phyloP scores from a whole-genome alignment of 2,329 filamentous ascomycete genomes.

The Raffaelea ambrosiae region DNA sequence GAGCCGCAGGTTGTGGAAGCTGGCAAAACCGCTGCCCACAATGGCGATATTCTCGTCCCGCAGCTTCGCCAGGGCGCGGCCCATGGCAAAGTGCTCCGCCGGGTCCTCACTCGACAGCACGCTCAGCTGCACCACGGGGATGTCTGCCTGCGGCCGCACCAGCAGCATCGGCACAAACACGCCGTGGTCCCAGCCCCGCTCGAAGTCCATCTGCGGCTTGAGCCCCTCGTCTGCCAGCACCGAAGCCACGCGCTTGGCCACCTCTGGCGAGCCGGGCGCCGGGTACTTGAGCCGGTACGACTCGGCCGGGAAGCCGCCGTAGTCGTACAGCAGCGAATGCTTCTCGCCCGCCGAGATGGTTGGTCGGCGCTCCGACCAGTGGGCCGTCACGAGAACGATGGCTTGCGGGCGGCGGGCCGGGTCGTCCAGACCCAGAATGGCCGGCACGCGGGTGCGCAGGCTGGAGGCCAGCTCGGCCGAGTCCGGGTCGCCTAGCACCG shows the following conservation, averaged over 20 bases:
- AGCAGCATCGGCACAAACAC: constrained; percentile 51
- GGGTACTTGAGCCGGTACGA: constrained; percentile 47
- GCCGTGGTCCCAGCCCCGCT: constrained; percentile 51
- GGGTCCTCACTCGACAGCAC: constrained; percentile 45
- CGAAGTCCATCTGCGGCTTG: constrained; percentile 24
- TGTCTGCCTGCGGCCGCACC: constrained; percentile 39
- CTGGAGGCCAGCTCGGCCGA: constrained; percentile 43
- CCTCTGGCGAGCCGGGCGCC: constrained; percentile 43
- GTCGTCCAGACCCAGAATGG: constrained; percentile 45
- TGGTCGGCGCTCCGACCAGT: constrained; percentile 43
- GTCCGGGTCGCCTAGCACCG: constrained; percentile 44
- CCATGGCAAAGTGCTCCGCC: constrained; percentile 39
- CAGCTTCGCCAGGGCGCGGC: constrained; percentile 40
- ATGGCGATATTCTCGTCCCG: constrained; percentile 47
- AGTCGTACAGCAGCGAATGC: constrained; percentile 46
- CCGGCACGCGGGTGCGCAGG: constrained; percentile 42
- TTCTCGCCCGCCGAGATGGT: constrained; percentile 40
- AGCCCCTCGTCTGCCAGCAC: constrained; percentile 32
- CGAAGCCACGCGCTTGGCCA: constrained; percentile 40
- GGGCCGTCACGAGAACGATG: constrained; percentile 49
- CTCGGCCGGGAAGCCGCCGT: constrained; percentile 49
- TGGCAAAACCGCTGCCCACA: constrained; percentile 51
- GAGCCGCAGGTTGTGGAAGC: constrained; percentile 43
- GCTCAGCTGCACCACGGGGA: constrained; percentile 49
- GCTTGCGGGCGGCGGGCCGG: constrained; percentile 30